Conservation (phyloP, 1,284 basidiomycete species). For the Rhodotorula sp. region DNA sequence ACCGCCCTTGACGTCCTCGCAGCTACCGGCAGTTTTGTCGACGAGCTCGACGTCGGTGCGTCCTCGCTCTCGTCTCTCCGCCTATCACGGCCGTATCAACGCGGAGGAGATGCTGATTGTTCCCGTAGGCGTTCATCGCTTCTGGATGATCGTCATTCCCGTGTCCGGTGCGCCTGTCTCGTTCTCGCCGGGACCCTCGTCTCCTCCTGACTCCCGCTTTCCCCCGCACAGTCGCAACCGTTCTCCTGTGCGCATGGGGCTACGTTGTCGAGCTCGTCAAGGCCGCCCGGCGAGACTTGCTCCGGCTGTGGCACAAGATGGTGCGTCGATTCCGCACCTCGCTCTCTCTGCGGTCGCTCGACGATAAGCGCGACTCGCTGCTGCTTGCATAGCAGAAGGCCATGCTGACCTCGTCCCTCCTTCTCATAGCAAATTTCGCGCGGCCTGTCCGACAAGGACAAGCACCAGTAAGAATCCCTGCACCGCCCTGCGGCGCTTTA, state of each 20-base stretch:
- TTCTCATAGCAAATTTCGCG: too few species aligned
- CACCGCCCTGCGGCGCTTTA: too few species aligned
- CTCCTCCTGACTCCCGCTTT: neutral
- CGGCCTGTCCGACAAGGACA: too few species aligned
- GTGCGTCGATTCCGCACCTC: constrained; percentile 1
- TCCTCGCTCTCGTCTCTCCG: neutral
- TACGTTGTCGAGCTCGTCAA: constrained; percentile 57
- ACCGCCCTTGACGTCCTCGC: neutral
- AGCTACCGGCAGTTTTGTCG: constrained; percentile 3
- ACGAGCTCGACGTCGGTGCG: constrained; percentile 15
- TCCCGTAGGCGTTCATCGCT: constrained; percentile 49
- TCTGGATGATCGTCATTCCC: constrained; percentile 67
- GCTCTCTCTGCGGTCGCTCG: neutral
- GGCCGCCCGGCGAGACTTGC: neutral
- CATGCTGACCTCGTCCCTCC: too few species aligned
- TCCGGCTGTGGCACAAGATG: constrained; percentile 7
- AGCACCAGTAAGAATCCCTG: too few species aligned
- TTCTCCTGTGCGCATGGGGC: constrained; percentile 60
- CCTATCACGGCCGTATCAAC: neutral
- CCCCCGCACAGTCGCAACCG: constrained; percentile 55
- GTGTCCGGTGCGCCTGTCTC: constrained; percentile 49
- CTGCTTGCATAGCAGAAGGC: too few species aligned
- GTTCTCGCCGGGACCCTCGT: neutral
- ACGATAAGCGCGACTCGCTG: too few species aligned
- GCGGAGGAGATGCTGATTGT: neutral